Evolutionary conservation across 2,329 filamentous ascomycete species (phyloP).

Genomic region (Rhinocladiella mackenziei): DNA sequence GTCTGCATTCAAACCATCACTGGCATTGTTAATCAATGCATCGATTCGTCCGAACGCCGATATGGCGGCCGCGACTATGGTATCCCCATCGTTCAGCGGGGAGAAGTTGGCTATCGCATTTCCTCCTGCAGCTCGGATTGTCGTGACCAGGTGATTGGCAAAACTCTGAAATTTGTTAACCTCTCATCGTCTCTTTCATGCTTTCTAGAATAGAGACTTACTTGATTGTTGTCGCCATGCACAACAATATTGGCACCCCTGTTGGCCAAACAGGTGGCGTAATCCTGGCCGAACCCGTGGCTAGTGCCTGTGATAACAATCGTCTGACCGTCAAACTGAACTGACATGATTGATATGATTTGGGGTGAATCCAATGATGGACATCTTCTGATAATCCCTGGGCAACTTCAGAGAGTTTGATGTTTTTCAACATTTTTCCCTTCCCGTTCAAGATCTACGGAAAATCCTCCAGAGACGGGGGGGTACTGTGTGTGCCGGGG

Average conservation of each 20-base stretch:
- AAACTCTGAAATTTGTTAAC: slow-evolving; percentile 52
- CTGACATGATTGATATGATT: no score
- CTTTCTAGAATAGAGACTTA: slow-evolving; percentile 45
- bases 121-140: slow-evolving; percentile 72
- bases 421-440: no score
- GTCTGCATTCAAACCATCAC: slow-evolving; percentile 88
- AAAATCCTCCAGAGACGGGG: no score
- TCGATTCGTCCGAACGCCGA: slow-evolving; percentile 67
- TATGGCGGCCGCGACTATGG: slow-evolving; percentile 69
- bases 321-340: slow-evolving; percentile 83
- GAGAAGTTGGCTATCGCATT: slow-evolving; percentile 98
- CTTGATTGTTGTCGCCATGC: slow-evolving; percentile 83
- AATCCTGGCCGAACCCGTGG: slow-evolving; percentile 75
- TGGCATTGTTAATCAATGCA: slow-evolving; percentile 95
- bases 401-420: no score
- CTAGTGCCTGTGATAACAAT: slow-evolving; percentile 85
- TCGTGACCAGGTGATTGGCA: slow-evolving; percentile 47
- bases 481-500: no score
- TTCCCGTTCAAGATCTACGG: no score
- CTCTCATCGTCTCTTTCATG: slow-evolving; percentile 64
- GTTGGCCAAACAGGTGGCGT: slow-evolving; percentile 84
- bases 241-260: slow-evolving; percentile 92
- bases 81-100: slow-evolving; percentile 89
- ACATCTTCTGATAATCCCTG: no score
- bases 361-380: no score